These are phyloP conservation scores for Flueggea neowawraea DNA, from an alignment of 441 rosid species.

Conservation along the genomic window DNA sequence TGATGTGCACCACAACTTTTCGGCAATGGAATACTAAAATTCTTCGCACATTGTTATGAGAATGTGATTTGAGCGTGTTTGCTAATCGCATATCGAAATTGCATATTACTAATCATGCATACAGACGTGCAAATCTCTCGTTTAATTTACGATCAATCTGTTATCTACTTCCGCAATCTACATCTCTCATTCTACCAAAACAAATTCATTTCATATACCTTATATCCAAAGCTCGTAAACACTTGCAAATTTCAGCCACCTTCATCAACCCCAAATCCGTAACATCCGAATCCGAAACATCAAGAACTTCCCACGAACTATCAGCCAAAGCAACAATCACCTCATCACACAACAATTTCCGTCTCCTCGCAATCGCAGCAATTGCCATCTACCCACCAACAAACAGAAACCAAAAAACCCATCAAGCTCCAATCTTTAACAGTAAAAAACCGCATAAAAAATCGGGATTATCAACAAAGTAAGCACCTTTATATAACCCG, in stretches of 20 bases:
- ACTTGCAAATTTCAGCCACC: slow-evolving; percentile 58
- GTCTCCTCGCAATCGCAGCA: slow-evolving; percentile 86
- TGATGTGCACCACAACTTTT: too few relatives aligned
- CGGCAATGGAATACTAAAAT: too few relatives aligned
- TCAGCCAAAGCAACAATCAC: slow-evolving; percentile 67
- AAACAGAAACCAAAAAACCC: neutral
- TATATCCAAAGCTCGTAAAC: slow-evolving; percentile 77
- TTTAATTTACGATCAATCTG: too few relatives aligned
- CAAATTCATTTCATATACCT: slow-evolving; percentile 37
- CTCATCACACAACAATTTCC: slow-evolving; percentile 58
- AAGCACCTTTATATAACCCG: slow-evolving; percentile 69
- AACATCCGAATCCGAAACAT: slow-evolving; percentile 75
- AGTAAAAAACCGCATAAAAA: neutral
- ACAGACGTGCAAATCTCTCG: too few relatives aligned
- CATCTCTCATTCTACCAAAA: too few relatives aligned
- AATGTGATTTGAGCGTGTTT: too few relatives aligned
- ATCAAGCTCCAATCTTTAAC: neutral
- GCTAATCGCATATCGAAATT: too few relatives aligned
- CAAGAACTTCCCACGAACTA: slow-evolving; percentile 80
- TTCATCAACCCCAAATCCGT: slow-evolving; percentile 58
- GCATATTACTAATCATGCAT: too few relatives aligned
- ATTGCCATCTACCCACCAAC: slow-evolving; percentile 46
- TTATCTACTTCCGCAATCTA: too few relatives aligned
- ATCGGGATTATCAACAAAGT: neutral
- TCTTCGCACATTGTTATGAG: too few relatives aligned